phyloP scores from a whole-genome alignment of 2,329 filamentous ascomycete genomes.

The Fusarium subtropicale region DNA sequence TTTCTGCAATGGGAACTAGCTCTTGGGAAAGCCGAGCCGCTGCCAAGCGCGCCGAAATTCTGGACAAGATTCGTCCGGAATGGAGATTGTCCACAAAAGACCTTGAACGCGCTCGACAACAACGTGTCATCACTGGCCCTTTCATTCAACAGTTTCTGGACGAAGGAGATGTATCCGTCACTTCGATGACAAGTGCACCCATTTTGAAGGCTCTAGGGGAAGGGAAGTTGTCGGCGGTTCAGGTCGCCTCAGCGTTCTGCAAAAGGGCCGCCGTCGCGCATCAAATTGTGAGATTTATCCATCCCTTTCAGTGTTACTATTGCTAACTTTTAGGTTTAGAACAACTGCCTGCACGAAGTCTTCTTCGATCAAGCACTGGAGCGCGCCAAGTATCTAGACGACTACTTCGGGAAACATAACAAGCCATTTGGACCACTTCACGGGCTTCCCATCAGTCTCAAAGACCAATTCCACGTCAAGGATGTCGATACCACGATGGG shows the following conservation, averaged over 20 bases:
- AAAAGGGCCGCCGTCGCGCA: constrained; percentile 63
- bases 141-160: constrained; percentile 41
- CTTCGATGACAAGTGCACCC: constrained; percentile 9
- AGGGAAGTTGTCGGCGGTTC: constrained; percentile 41
- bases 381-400: constrained; percentile 25
- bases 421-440: constrained; percentile 37
- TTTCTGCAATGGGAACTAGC: not conserved
- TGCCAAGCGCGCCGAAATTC: constrained; percentile 29
- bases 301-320: not conserved
- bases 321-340: not conserved
- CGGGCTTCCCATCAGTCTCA: constrained; percentile 50
- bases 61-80: constrained; percentile 31
- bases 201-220: constrained; percentile 7
- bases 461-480: constrained; percentile 71
- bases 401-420: constrained; percentile 15
- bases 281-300: constrained; percentile 57
- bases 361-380: constrained; percentile 38
- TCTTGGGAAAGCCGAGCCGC: constrained; percentile 38
- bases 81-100: constrained; percentile 39
- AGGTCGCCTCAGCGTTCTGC: constrained; percentile 64
- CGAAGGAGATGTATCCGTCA: constrained; percentile 6
- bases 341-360: constrained; percentile 36
- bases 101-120: constrained; percentile 16
- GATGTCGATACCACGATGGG: constrained; percentile 61
- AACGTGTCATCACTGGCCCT: constrained; percentile 28